Evolutionary conservation across 192 early-diverging fungal genomes (phyloP), one percentile per base, ranked within the genome.

Genomic region (Glomus cerebriforme): DNA sequence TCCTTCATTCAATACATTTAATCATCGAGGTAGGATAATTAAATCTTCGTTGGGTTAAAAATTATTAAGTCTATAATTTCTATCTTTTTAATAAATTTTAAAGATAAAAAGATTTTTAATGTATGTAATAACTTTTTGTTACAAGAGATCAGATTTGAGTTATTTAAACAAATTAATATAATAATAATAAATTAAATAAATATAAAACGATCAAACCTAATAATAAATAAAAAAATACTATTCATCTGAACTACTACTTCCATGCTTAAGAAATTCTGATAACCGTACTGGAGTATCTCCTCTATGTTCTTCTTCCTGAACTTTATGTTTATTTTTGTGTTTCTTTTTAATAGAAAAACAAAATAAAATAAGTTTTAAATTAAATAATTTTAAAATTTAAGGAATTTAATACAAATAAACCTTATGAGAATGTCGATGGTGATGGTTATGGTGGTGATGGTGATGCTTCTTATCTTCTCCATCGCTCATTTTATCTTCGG

Each of bases 1-100:
- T n/a, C 85, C 86, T 59, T 87, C 85, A 1, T 90, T 90, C 78
- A 88, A 86, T 58, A 81, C 84, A 29, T 90, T 90, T 69, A 83
- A 90, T 81, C 86, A 90, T 78, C 86, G 87, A 39, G 84, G 86
- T 26, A 80, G 89, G 47, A 34, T 68, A 78, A 37, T 78, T 39
- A 75, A 31, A 72, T 54, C 31, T n/a, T 35, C 32, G 19, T n/a
- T 54, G 49, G 19, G 19, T 19, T 9, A 19, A 54, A 54, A 54
- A 19, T 39, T 9, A 35, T 35, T 3, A 39, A 9, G 7, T 39
- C 37, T 39, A 39, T 10, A 39, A 39, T 39, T 39, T 8, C 9
- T 39, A 7, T 39, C 37, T 39, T n/a, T n/a, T n/a, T 39, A 39
- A 39, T 39, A 39, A 39, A 39, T 39, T 39, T 39, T 39, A 9